Base-by-base conservation (phyloP, 2,329 filamentous ascomycete species). In the Thelonectria blattea region DNA sequence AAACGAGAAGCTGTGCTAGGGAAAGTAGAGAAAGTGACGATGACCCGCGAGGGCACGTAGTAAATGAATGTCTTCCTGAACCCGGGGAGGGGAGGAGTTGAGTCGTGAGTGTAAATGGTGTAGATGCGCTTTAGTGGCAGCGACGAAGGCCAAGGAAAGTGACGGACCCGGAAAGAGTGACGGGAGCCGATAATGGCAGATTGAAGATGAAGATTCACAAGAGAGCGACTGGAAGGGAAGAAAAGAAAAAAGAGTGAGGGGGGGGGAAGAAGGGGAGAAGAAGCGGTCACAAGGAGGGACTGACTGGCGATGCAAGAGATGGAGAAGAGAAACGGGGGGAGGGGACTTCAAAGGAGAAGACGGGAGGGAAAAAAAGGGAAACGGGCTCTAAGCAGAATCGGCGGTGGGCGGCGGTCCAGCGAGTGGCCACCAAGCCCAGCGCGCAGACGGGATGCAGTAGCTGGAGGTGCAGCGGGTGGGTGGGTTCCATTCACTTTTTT, bases 121-220 rank as follows among this genome's bases (percentile, higher is more conserved):
- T 46, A 56, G 56, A 62, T 52, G 60, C 48, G 66, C 65, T 61
- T 67, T 55, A 64, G 65, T 61, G 67, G 67, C 65, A 62, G 60
- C 58, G 64, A 55, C 69, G 62, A 66, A 75, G 73, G 71, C 73
- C 66, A 77, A 75, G 66, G 76, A 78, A 76, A 76, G 79, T 73
- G 79, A 80, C 77, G 74, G 75, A 74, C 75, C 77, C 76, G 80
- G 74, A 83, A 82, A 72, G 81, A 83, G 79, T 83, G 81, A 80
- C 79, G 80, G 80, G 78, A 72, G 74, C 76, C 76, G 71, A 73
- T 70, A 12, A 74, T 70, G 74, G 75, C 75, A 69, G 71, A 75
- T 56, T 59, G 52, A 71, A 67, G 60, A 58, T 68, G 59, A 68
- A 66, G 61, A 52, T 58, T 73, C 75, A 56, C 54, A 82, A 83